phyloP scores from a whole-genome alignment of 331 rosid genomes.

The Malus hybrid region DNA sequence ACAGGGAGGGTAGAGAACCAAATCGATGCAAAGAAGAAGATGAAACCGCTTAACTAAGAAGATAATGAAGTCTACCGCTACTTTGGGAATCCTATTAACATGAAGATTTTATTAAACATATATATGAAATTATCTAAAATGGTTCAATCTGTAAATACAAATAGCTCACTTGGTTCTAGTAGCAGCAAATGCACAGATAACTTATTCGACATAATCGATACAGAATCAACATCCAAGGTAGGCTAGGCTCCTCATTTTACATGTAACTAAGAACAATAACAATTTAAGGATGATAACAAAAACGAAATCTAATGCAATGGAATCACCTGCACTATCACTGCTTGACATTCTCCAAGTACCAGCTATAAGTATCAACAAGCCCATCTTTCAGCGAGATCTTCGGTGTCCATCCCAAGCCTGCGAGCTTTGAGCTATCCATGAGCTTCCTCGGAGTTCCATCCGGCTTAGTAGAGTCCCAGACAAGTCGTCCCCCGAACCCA shows the following conservation, averaged over 20 bases:
- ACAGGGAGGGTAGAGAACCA: no score
- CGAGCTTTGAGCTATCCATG: slow-evolving; percentile 89
- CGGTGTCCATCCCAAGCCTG: slow-evolving; percentile 72
- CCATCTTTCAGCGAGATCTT: slow-evolving; percentile 87
- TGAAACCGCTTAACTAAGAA: no score
- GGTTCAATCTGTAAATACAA: background rate
- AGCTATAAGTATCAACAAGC: slow-evolving; percentile 76
- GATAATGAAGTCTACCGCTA: no score
- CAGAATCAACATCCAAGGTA: slow-evolving; percentile 18
- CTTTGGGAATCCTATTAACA: no score
- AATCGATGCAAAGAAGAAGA: no score
- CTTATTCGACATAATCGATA: slow-evolving; percentile 9
- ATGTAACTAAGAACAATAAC: background rate
- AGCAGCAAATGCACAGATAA: background rate
- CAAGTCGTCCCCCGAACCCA: slow-evolving; percentile 76
- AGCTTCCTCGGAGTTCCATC: slow-evolving; percentile 96
- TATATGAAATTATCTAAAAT: background rate
- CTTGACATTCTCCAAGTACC: slow-evolving; percentile 75
- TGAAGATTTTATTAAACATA: no score
- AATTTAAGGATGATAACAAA: background rate
- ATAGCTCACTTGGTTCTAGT: background rate
- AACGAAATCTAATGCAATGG: slow-evolving; percentile 6
- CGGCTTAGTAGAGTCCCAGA: slow-evolving; percentile 85
- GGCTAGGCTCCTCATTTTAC: background rate
- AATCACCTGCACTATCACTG: slow-evolving; percentile 34